These are phyloP conservation scores for Trametes sp. DNA, from an alignment of 1,284 basidiomycete genomes.

Conservation along the genomic window DNA sequence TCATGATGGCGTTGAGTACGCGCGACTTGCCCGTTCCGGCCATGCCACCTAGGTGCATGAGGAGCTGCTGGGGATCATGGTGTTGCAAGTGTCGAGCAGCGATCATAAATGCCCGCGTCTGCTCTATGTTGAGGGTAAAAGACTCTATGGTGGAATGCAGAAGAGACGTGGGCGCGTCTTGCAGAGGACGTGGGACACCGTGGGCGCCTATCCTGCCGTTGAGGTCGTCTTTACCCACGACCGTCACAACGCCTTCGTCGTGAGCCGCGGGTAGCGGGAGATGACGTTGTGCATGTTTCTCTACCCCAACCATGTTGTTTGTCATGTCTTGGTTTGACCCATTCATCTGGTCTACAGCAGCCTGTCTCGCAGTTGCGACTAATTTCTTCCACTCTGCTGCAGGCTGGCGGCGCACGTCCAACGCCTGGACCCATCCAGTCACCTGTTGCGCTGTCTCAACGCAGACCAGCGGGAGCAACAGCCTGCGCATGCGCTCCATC, in stretches of 20 bases:
- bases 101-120: neutral
- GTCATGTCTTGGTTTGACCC: neutral
- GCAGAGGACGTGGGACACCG: neutral
- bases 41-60: slow-evolving; percentile 40
- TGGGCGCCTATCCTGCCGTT: neutral
- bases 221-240: neutral
- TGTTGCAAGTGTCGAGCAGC: neutral
- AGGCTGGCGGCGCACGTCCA: neutral
- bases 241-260: neutral
- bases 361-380: neutral
- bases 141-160: neutral
- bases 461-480: neutral
- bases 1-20: slow-evolving; percentile 46
- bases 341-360: neutral
- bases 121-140: neutral
- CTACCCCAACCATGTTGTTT: too few species aligned
- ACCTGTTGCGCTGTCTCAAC: too few species aligned
- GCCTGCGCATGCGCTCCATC: neutral
- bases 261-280: too few species aligned
- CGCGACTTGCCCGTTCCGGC: slow-evolving; percentile 52
- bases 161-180: neutral
- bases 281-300: too few species aligned
- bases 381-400: neutral
- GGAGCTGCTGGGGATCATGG: slow-evolving; percentile 20
- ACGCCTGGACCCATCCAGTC: neutral